phyloP scores from a whole-genome alignment of 495 filamentous ascomycete genomes.

The Bryoglossum gracile region DNA sequence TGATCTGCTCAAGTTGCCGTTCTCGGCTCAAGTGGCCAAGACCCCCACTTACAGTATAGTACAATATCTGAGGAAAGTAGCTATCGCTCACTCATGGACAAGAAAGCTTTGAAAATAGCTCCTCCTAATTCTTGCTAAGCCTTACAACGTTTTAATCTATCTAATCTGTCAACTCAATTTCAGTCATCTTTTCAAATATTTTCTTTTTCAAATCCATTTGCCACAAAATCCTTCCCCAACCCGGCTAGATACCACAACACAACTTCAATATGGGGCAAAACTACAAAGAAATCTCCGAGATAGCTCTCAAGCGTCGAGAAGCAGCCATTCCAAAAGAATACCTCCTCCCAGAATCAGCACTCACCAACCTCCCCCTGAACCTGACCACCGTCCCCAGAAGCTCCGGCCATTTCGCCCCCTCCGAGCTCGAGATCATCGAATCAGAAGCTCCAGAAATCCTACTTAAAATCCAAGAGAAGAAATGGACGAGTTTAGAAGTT shows the following conservation, averaged over 20 bases:
- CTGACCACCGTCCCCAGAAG: constrained; percentile 20
- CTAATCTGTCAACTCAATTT: too few relatives aligned
- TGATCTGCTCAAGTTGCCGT: too few relatives aligned
- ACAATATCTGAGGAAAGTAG: too few relatives aligned
- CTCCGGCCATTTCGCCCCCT: constrained; percentile 22
- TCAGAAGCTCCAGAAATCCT: constrained; percentile 44
- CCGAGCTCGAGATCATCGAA: constrained; percentile 56
- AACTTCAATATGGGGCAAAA: constrained; percentile 19
- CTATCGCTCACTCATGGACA: too few relatives aligned
- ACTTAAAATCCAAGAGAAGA: constrained; percentile 36
- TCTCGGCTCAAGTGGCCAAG: too few relatives aligned
- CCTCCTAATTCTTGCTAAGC: too few relatives aligned
- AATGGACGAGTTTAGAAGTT: constrained; percentile 47
- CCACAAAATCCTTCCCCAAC: too few relatives aligned
- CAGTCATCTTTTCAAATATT: too few relatives aligned
- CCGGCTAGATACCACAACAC: too few relatives aligned
- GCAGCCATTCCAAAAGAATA: constrained; percentile 23
- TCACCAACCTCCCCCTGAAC: constrained; percentile 18
- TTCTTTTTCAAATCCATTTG: neutral
- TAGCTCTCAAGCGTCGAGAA: constrained; percentile 24
- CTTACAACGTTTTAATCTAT: too few relatives aligned
- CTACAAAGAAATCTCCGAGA: constrained; percentile 23
- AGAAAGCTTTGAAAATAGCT: too few relatives aligned
- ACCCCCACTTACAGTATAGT: too few relatives aligned
- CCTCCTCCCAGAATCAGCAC: constrained; percentile 15